Base-by-base conservation (phyloP, 768 basidiomycete species). In the Russula sp. region DNA sequence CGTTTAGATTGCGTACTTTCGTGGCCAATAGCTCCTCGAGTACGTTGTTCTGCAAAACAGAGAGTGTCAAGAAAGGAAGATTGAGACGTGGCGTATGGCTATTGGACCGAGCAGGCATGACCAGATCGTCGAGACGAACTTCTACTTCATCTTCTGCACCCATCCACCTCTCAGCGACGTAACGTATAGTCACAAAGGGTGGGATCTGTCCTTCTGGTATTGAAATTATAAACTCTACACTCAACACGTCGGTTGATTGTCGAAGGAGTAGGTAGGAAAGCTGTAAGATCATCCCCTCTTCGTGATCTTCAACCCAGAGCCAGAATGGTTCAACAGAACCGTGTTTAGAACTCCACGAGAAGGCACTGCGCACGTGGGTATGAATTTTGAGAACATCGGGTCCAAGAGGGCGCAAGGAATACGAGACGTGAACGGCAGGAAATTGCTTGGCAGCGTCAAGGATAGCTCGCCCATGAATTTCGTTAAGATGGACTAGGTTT, bases 221-320 rank as follows among this genome's bases (percentile, higher is more conserved):
- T 0, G 93, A 83, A 56, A 98, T 84, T 49, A 91, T 77, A 69
- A 98, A 98, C 54, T 91, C 86, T 36, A 87, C 75, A 41, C 85
- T 77, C 38, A 94, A 63, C 5, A 69, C 51, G 0, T 79, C 74
- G 1, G 88, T 90, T 18, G 80, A 78, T 64, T 83, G 81, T 47
- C 88, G 86, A 64, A 98, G 82, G 38, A 85, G 68, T 29, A 95
- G 74, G 68, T 88, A 85, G 0, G 85, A 76, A 56, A 88, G 79
- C 69, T 96, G 94, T 11, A 94, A 80, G 68, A 98, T 95, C 41
- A 81, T 80, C n/a, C 81, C 65, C n/a, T 85, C 87, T 38, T 87
- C 81, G 41, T 86, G 79, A 68, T 95, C 93, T 74, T 98, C 94
- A 3, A 97, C 76, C 97, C 97, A 98, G 35, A 99, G 73, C 87